A percentile compares a stretch with the other conserved stretches of the same genome.
phyloP scores from a whole-genome alignment of 2,329 filamentous ascomycete species.

The Fusarium udum region DNA sequence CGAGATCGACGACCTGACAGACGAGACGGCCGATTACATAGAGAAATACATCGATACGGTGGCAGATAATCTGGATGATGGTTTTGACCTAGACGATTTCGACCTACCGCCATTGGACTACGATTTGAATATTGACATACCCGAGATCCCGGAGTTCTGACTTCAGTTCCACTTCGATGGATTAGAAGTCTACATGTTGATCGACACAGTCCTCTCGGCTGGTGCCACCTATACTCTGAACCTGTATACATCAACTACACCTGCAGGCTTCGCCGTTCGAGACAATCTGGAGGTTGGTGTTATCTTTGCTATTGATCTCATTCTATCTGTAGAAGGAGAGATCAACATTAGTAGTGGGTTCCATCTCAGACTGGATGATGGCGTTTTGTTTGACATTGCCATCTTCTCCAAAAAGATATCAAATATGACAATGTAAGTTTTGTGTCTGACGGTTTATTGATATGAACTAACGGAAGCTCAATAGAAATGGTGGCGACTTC shows the following conservation, averaged over 20 bases:
- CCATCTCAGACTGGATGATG: neutral
- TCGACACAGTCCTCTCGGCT: neutral
- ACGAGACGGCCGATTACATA: neutral
- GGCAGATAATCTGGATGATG: neutral
- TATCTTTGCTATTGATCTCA: neutral
- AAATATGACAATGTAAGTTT: neutral
- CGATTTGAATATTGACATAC: neutral
- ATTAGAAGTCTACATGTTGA: neutral
- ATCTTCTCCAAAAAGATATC: neutral
- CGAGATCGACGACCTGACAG: neutral
- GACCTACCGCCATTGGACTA: neutral
- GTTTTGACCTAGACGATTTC: neutral
- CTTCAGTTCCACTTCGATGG: neutral
- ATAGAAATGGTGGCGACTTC: neutral
- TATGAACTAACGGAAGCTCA: neutral
- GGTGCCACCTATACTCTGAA: neutral
- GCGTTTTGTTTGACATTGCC: neutral
- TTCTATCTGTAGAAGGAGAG: neutral
- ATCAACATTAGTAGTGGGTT: neutral
- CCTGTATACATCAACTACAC: neutral
- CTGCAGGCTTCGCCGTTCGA: neutral
- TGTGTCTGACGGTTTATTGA: fast-evolving
- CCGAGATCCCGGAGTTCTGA: neutral
- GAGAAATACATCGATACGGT: neutral
- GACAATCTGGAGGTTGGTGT: neutral